A percentile compares a stretch with the other conserved stretches of the same genome.
Conservation (phyloP, 352 stramenopile species). For the Globisporangium iwayamae region DNA sequence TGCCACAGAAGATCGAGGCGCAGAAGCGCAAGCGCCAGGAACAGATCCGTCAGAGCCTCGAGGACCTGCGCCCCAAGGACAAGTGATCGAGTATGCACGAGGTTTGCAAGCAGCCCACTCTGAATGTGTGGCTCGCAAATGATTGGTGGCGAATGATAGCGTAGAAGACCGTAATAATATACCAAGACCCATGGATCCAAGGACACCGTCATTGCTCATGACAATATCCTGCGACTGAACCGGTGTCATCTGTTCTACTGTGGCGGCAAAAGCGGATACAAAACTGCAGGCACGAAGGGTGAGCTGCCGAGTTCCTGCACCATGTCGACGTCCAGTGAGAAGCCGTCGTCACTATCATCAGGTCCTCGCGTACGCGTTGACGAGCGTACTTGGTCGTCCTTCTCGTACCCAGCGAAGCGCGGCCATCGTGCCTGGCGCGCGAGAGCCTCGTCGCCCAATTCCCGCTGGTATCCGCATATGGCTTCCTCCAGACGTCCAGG, state of each 20-base stretch:
- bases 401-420: constrained; percentile 20
- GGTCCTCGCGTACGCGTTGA: not conserved
- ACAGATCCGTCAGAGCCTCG: constrained; percentile 71
- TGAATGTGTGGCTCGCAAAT: not conserved
- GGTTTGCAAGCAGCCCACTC: not conserved
- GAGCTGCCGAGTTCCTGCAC: constrained; percentile 25
- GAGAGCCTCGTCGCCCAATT: constrained; percentile 7
- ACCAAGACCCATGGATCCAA: not conserved
- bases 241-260: constrained; percentile 18
- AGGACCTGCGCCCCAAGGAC: constrained; percentile 73
- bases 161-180: not conserved
- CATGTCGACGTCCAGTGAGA: constrained; percentile 22
- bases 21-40: constrained; percentile 67
- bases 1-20: constrained; percentile 62
- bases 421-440: not conserved
- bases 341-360: constrained; percentile 12
- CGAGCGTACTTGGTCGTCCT: constrained; percentile 31
- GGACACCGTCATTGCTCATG: not conserved
- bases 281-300: constrained; percentile 45
- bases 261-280: constrained; percentile 54
- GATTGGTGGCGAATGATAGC: not conserved
- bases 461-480: constrained; percentile 32
- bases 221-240: not conserved
- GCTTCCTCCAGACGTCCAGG: constrained; percentile 32
- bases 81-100: constrained; percentile 26